Evolutionary conservation across 331 rosid species (phyloP).

Genomic region (Malus hybrid): DNA sequence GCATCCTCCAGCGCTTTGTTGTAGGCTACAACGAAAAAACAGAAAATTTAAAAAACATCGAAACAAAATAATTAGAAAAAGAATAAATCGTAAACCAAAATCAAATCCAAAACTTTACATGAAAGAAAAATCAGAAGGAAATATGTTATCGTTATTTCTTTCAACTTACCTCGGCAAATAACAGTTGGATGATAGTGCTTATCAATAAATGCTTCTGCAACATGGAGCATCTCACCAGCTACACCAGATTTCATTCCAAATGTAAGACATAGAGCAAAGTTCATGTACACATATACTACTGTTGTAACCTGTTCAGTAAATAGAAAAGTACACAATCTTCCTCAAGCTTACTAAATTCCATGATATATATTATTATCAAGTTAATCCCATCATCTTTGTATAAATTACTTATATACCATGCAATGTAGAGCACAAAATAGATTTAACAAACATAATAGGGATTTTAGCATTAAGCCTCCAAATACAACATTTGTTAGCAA

Average conservation of each 20-base stretch:
- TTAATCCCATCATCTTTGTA: background rate
- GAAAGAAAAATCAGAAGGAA: background rate
- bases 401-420: background rate
- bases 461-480: no score
- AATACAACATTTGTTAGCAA: no score
- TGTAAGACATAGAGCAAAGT: background rate
- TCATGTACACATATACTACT: background rate
- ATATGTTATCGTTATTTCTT: background rate
- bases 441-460: background rate
- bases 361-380: background rate
- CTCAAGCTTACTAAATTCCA: background rate
- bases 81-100: background rate
- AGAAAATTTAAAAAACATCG: background rate
- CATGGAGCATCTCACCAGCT: slow-evolving; percentile 99
- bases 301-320: background rate
- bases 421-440: no score
- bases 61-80: background rate
- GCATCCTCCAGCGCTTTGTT: slow-evolving; percentile 97
- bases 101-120: background rate
- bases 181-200: slow-evolving; percentile 86
- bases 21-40: slow-evolving; percentile 52
- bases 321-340: background rate
- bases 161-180: slow-evolving; percentile 77
- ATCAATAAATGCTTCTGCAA: slow-evolving; percentile 88
- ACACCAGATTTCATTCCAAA: slow-evolving; percentile 14